These are phyloP conservation scores for Russula sp. DNA, from an alignment of 768 basidiomycete species.

Conservation along the genomic window DNA sequence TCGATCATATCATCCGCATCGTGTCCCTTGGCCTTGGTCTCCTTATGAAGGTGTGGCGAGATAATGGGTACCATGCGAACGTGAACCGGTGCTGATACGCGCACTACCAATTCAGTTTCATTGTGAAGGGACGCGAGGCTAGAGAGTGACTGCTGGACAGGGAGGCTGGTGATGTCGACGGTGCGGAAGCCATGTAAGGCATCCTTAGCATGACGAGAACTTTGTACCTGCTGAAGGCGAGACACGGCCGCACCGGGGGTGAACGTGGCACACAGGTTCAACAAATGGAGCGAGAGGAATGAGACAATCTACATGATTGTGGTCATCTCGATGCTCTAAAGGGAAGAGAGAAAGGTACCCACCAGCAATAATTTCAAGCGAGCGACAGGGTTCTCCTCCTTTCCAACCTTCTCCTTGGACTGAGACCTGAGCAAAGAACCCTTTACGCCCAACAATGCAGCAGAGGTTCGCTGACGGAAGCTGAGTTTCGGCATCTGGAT, in stretches of 20 bases:
- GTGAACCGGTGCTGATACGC: conserved; percentile 58
- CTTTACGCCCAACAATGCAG: conserved; percentile 46
- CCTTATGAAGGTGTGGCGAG: conserved; percentile 30
- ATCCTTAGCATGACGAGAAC: conserved; percentile 32
- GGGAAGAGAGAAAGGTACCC: conserved; percentile 11
- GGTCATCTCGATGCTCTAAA: conserved; percentile 10
- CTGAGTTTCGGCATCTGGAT: conserved; percentile 30
- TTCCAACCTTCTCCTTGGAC: conserved; percentile 41
- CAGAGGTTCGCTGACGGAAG: conserved; percentile 35
- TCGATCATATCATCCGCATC: conserved; percentile 59
- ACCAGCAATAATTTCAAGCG: conserved; percentile 86
- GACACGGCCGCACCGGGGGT: conserved; percentile 57
- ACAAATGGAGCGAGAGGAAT: conserved; percentile 86
- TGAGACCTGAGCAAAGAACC: conserved; percentile 44
- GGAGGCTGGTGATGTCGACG: conserved; percentile 68
- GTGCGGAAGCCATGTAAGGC: conserved; percentile 41
- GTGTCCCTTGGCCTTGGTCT: conserved; percentile 10
- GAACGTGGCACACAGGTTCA: conserved; percentile 91
- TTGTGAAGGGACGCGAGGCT: conserved; percentile 38
- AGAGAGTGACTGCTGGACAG: conserved; percentile 48
- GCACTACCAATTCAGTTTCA: conserved; percentile 49
- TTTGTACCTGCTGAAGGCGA: conserved; percentile 43
- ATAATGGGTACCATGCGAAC: conserved; percentile 46
- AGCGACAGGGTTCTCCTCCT: conserved; percentile 77
- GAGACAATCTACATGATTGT: conserved; percentile 61